Conservation (phyloP, 148 eudicot genomes). For the Cornus suecica region DNA sequence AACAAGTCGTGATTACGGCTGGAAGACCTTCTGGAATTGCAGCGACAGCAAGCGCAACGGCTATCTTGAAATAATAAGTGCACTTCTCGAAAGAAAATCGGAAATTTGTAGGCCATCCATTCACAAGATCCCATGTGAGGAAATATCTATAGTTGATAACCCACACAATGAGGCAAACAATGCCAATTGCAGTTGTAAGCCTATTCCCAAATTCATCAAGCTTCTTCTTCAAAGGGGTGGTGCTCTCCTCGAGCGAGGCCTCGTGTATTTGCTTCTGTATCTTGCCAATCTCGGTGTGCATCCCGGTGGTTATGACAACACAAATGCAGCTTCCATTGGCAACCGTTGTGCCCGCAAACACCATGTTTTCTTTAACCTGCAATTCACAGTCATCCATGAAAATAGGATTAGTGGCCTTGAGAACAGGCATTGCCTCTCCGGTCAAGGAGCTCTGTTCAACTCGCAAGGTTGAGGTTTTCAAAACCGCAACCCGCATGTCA, state of each 20-base stretch:
- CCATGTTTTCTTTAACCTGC: slow-evolving; percentile 80
- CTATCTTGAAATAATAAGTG: slow-evolving; percentile 77
- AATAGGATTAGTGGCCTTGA: slow-evolving; percentile 44
- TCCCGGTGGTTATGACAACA: slow-evolving; percentile 59
- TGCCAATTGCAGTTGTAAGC: slow-evolving; percentile 63
- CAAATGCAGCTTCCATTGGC: slow-evolving; percentile 69
- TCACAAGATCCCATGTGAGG: slow-evolving; percentile 65
- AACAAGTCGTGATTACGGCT: slow-evolving; percentile 79
- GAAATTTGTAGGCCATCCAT: slow-evolving; percentile 73
- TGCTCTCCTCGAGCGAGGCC: slow-evolving; percentile 66
- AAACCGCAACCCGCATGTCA: slow-evolving; percentile 61
- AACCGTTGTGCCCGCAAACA: slow-evolving; percentile 81
- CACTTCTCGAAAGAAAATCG: slow-evolving; percentile 78
- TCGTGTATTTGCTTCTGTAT: slow-evolving; percentile 77
- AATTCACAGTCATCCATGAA: slow-evolving; percentile 64
- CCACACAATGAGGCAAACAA: slow-evolving; percentile 73
- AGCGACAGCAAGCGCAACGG: slow-evolving; percentile 84
- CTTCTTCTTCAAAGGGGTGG: slow-evolving; percentile 77
- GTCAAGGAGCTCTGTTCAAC: slow-evolving; percentile 84
- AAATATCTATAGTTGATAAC: slow-evolving; percentile 67
- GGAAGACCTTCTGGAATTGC: slow-evolving; percentile 89
- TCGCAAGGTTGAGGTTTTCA: slow-evolving; percentile 72
- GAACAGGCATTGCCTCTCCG: slow-evolving; percentile 80
- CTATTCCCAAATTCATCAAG: slow-evolving; percentile 73
- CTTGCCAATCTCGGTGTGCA: slow-evolving; percentile 71